A percentile compares a stretch with the other conserved stretches of the same genome.
Conservation (phyloP, 768 basidiomycete genomes). For the Lyophyllum semitale region DNA sequence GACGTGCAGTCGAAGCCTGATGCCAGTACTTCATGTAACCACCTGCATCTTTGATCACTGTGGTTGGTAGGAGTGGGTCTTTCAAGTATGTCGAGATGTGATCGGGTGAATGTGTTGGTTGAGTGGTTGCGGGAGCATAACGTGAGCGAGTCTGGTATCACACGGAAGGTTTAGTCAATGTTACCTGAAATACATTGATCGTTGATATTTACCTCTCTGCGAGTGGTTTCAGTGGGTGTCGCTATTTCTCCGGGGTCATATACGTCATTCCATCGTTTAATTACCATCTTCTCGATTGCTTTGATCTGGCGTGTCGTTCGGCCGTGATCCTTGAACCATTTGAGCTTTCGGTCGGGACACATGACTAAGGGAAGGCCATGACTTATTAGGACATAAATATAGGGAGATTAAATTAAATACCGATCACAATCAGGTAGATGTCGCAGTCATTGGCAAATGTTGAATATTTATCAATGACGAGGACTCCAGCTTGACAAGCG, state of each 20-base stretch:
- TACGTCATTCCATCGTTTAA: not conserved
- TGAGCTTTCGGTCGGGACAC: conserved; percentile 14
- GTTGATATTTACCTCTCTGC: no score
- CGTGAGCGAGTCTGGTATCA: not conserved
- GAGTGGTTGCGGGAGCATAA: not conserved
- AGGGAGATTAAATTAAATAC: conserved; percentile 7
- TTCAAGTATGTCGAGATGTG: conserved; percentile 8
- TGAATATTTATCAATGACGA: conserved; percentile 18
- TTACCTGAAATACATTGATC: no score
- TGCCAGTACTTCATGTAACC: conserved; percentile 14
- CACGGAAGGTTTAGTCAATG: no score
- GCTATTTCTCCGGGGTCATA: no score
- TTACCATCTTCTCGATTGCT: conserved; percentile 1
- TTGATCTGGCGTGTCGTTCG: not conserved
- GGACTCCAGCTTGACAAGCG: conserved; percentile 19
- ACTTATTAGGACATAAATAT: not conserved
- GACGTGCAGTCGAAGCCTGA: not conserved
- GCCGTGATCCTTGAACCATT: not conserved
- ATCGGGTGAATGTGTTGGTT: not conserved
- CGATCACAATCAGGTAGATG: conserved; percentile 21
- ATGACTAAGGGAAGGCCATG: conserved; percentile 28
- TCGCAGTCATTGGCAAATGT: conserved; percentile 13
- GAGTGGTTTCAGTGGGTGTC: not conserved
- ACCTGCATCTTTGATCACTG: conserved; percentile 12
- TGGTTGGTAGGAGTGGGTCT: conserved; percentile 2